These are phyloP conservation scores for Kingdonia uniflora DNA, from an alignment of 164 flowering plant genomes.

Conservation along the genomic window DNA sequence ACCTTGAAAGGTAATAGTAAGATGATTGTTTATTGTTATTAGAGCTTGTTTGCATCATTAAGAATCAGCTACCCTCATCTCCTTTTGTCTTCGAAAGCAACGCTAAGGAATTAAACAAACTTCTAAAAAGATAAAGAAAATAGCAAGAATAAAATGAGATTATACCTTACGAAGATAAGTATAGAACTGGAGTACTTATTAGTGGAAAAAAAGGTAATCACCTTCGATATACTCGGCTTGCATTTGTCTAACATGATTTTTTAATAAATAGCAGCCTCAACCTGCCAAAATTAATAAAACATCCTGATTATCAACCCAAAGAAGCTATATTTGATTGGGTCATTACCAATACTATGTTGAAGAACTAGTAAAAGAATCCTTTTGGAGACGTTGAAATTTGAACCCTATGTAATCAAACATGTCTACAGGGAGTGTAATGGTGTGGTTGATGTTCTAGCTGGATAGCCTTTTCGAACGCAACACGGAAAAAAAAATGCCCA, in stretches of 20 bases:
- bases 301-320: background rate
- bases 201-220: constrained; percentile 12
- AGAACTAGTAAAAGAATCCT: too few species aligned
- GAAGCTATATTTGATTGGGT: too few species aligned
- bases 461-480: too few species aligned
- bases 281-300: constrained; percentile 40
- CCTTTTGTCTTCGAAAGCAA: constrained; percentile 72
- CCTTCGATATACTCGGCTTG: constrained; percentile 38
- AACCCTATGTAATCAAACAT: too few species aligned
- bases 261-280: constrained; percentile 52
- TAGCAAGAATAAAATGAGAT: background rate
- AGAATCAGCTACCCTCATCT: constrained; percentile 69
- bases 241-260: constrained; percentile 52
- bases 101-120: constrained; percentile 55
- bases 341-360: too few species aligned
- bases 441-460: too few species aligned
- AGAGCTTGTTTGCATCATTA: constrained; percentile 69
- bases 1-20: constrained; percentile 62
- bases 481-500: too few species aligned
- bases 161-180: background rate
- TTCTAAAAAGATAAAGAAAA: constrained; percentile 42
- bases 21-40: constrained; percentile 32
- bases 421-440: too few species aligned
- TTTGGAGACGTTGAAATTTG: too few species aligned
- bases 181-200: too few species aligned